Conservation (phyloP, 106 monocot species). For the Platanthera guangdongensis region DNA sequence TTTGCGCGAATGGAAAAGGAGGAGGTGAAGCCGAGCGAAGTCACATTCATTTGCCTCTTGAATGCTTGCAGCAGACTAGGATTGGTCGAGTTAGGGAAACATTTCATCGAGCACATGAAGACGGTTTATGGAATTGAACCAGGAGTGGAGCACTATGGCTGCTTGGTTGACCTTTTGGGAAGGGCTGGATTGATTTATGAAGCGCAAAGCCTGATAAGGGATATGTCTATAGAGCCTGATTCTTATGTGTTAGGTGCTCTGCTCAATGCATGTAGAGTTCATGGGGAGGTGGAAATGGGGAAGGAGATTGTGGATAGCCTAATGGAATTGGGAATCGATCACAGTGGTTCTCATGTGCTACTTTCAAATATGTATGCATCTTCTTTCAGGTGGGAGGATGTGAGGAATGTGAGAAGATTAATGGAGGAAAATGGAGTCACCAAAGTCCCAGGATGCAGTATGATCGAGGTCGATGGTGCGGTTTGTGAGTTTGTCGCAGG, state of each 20-base stretch:
- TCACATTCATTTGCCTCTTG: slow-evolving; percentile 70
- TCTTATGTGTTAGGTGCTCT: slow-evolving; percentile 73
- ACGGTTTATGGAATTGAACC: slow-evolving; percentile 39
- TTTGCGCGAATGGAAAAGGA: slow-evolving; percentile 54
- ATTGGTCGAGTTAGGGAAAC: slow-evolving; percentile 38
- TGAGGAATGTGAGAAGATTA: slow-evolving; percentile 47
- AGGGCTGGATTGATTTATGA: slow-evolving; percentile 66
- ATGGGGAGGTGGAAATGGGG: slow-evolving; percentile 39
- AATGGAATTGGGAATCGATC: slow-evolving; percentile 44
- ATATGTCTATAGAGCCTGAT: slow-evolving; percentile 74
- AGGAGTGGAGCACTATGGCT: slow-evolving; percentile 74
- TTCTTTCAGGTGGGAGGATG: slow-evolving; percentile 48
- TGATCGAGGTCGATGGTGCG: slow-evolving; percentile 69
- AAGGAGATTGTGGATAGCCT: slow-evolving; percentile 35
- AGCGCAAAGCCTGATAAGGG: slow-evolving; percentile 30
- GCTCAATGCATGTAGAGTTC: slow-evolving; percentile 59
- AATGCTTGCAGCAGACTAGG: slow-evolving; percentile 66
- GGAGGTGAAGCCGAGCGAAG: slow-evolving; percentile 57
- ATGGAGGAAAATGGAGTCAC: slow-evolving; percentile 64
- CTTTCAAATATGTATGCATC: slow-evolving; percentile 80
- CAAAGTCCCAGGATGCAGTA: slow-evolving; percentile 81
- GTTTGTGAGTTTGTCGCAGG: slow-evolving; percentile 71
- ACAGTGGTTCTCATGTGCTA: slow-evolving; percentile 67
- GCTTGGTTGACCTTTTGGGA: slow-evolving; percentile 67
- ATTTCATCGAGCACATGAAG: slow-evolving; percentile 47